These are phyloP conservation scores for Amaranthus hypochondriacus DNA, from an alignment of 148 eudicot species.

Conservation along the genomic window DNA sequence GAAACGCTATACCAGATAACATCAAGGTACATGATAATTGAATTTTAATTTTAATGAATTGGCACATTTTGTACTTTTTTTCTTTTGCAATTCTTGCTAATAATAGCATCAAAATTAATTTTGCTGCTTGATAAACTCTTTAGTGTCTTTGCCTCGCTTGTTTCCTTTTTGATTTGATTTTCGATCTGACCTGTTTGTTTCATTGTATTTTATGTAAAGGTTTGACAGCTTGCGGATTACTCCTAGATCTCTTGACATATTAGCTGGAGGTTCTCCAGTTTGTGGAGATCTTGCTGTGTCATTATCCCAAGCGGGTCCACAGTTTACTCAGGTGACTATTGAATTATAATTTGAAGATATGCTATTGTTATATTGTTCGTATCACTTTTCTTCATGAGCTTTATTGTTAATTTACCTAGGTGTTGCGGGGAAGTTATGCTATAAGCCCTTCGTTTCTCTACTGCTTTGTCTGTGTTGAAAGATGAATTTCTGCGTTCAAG, in stretches of 20 bases:
- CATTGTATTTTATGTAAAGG: conserved; percentile 36
- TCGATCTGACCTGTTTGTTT: conserved; percentile 10
- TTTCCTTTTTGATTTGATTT: conserved; percentile 7
- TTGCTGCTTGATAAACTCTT: background rate
- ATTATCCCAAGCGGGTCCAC: conserved; percentile 93
- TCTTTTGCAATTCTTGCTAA: background rate
- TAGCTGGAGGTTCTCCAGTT: conserved; percentile 91
- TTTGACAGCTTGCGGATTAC: conserved; percentile 94
- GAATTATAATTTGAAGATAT: conserved; percentile 8
- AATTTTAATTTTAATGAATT: conserved; percentile 5
- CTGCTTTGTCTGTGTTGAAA: conserved; percentile 91
- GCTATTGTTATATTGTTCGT: conserved; percentile 5
- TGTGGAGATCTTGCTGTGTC: conserved; percentile 99
- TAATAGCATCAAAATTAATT: conserved; percentile 1
- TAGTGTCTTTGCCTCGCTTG: background rate
- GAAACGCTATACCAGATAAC: conserved; percentile 91
- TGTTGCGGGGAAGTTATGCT: conserved; percentile 86
- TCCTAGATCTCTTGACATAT: conserved; percentile 95
- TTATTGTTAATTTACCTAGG: conserved; percentile 34
- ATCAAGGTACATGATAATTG: conserved; percentile 53
- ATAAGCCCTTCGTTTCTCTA: conserved; percentile 93
- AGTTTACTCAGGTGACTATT: conserved; percentile 83
- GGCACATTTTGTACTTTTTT: background rate
- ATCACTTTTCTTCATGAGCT: conserved; percentile 4
- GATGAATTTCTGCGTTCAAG: conserved; percentile 96